phyloP scores from a whole-genome alignment of 2,329 filamentous ascomycete species.

The Aureobasidium uvarum region DNA sequence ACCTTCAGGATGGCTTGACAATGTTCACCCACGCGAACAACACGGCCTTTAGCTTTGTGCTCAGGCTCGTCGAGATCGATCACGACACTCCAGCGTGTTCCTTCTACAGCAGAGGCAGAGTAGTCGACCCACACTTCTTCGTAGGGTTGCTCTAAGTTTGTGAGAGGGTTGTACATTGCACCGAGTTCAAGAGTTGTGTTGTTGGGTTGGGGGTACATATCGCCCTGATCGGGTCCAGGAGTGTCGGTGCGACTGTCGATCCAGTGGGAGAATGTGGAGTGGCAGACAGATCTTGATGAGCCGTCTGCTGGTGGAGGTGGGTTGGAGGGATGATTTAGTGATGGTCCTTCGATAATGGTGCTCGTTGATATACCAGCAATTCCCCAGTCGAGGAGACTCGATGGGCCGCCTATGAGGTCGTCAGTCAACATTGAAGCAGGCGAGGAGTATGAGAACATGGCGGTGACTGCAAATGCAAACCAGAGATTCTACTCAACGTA shows the following conservation, averaged over 20 bases:
- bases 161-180: constrained; percentile 58
- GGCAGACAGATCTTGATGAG: constrained; percentile 19
- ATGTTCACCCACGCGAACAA: constrained; percentile 55
- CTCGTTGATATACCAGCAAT: constrained; percentile 58
- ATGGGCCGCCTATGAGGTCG: constrained; percentile 34
- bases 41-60: constrained; percentile 47
- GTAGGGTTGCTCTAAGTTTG: constrained; percentile 54
- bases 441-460: background rate
- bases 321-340: constrained; percentile 11
- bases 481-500: background rate
- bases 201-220: constrained; percentile 50
- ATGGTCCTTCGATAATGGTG: constrained; percentile 31
- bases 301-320: constrained; percentile 14
- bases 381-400: constrained; percentile 60
- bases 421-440: background rate
- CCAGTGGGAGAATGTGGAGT: constrained; percentile 58
- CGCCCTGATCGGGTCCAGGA: constrained; percentile 55
- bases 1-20: constrained; percentile 57
- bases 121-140: constrained; percentile 65
- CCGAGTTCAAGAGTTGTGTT: constrained; percentile 55
- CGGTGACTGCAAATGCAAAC: background rate
- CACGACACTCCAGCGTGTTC: constrained; percentile 39
- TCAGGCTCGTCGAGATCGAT: constrained; percentile 41
- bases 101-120: constrained; percentile 35
- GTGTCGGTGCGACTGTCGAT: constrained; percentile 54